Evolutionary conservation across 768 basidiomycete species (phyloP).

Genomic region (Hemileccinum rubropunctum): DNA sequence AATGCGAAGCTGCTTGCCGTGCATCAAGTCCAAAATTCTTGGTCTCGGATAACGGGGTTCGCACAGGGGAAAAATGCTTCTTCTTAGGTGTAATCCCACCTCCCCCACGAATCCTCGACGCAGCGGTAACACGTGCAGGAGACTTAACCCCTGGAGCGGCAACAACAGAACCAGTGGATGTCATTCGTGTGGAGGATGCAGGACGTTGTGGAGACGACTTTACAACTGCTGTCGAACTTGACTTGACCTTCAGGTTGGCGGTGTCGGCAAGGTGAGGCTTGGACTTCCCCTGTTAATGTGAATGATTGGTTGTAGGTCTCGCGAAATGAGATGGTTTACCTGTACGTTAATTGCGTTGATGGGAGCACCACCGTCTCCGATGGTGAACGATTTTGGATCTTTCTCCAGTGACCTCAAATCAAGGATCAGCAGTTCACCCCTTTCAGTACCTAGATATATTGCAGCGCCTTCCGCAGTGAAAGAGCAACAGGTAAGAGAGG

Average conservation of each 20-base stretch:
- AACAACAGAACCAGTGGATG: constrained; percentile 1
- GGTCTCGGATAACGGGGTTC: constrained; percentile 25
- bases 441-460: constrained; percentile 62
- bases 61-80: constrained; percentile 19
- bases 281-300: constrained; percentile 11
- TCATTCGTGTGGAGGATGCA: constrained; percentile 6
- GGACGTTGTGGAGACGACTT: constrained; percentile 11
- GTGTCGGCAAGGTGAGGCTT: constrained; percentile 11
- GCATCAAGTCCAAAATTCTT: constrained; percentile 16
- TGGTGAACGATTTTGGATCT: constrained; percentile 50
- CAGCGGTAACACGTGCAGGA: constrained; percentile 14
- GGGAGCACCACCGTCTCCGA: constrained; percentile 47
- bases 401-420: constrained; percentile 67
- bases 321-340: constrained; percentile 34
- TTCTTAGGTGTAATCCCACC: constrained; percentile 24
- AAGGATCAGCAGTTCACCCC: constrained; percentile 59
- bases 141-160: constrained; percentile 15
- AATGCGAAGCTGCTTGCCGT: constrained; percentile 8
- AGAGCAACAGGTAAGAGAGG: constrained; percentile 52
- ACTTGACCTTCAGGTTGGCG: constrained; percentile 6
- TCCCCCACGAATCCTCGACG: constrained; percentile 19
- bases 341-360: constrained; percentile 58
- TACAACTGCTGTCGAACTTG: constrained; percentile 7
- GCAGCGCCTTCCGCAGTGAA: constrained; percentile 71
- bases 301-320: neutral